Evolutionary conservation across 352 stramenopile genomes (phyloP), one percentile per base, ranked within the genome.

Genomic region (Pythium biforme): DNA sequence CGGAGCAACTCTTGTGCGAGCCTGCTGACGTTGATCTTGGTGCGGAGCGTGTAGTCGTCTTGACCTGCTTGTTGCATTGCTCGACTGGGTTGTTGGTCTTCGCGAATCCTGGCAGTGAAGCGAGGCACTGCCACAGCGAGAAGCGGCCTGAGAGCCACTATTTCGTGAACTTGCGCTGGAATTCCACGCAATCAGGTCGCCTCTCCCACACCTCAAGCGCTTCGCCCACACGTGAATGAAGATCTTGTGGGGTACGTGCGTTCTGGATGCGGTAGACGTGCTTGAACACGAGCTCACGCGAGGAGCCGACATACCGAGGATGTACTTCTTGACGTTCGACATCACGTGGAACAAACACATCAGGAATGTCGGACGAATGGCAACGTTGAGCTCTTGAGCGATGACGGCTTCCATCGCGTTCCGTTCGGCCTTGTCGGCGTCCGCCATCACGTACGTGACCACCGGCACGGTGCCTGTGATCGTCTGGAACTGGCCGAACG

Each of bases 331-430:
- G 6, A 45, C 50, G 50, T 56, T 56, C 31, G 19, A 9, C 29
- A 56, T 56, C 17, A 46, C 50, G 23, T 46, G 50, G 20, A 49
- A 58, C 12, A 37, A 58, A 17, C 52, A 58, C 52, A 58, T 58
- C 3, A 58, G 37, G 23, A 33, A 57, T 5, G 31, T 46, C 3
- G 48, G 27, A 3, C 14, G 19, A 25, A 22, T 12, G 6, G 29
- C 20, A 4, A 19, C 7, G 31, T 55, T 27, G 3, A 19, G 26
- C 20, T 55, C 27, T 26, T 26, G 20, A 17, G 17, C 48, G 15
- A 55, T 52, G 8, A 34, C n/a, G 20, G 48, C 26, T 15, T 55
- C 48, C 27, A 55, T 3, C 29, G n/a, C 48, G 48, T 55, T 55
- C 3, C 48, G 29, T 15, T 55, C 20, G 19, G 48, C 29, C 3